Evolutionary conservation across 2,329 filamentous ascomycete species (phyloP), one percentile per base, ranked within the genome.

Genomic region (Ophiocordyceps camponoti-rufipedis): DNA sequence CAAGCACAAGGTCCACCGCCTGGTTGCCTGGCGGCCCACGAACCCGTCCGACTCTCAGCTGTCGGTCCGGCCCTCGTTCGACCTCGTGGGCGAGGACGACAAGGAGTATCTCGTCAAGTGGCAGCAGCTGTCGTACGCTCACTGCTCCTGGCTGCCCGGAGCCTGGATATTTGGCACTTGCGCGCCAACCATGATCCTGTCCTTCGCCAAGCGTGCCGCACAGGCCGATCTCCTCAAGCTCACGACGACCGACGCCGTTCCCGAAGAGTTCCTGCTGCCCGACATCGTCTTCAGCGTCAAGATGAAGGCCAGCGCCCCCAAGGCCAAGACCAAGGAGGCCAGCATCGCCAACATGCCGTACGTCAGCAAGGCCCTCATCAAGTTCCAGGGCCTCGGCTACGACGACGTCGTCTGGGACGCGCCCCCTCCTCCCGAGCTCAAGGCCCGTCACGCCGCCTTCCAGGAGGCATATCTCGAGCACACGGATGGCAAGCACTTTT

Each of bases 91-190:
- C 11, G 64, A 68, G 32, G 82, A 86, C 46, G 70, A 83, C n/a
- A 88, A 88, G 51, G 86, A 95, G 53, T 98, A 96, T 55, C 72
- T 98, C 2, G 66, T 98, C 53, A 94, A 91, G 58, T 96, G 88
- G 85, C 78, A 82, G 41, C 69, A 70, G 0, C 71, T 75, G 46
- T 94, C 89, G 0, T 93, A 95, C 55, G 82, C 80, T 50, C 80
- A 85, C 51, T 85, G 84, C 45, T 71, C 69, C 7, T 98, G 93
- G 91, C 83, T 86, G 71, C 78, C 86, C 10, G 91, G 89, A 12
- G 72, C 82, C 14, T 98, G 91, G 91, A 73, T 94, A 1, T 89
- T 76, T 69, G 86, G 87, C 6, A 70, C 82, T 10, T 74, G 75
- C 14, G 64, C 72, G 12, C 54, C 62, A 3, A 47, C 59, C 0